Percentiles rank a stretch among this genome's conserved stretches.
Conservation (phyloP, 1,284 basidiomycete species). For the Meripilus lineatus region DNA sequence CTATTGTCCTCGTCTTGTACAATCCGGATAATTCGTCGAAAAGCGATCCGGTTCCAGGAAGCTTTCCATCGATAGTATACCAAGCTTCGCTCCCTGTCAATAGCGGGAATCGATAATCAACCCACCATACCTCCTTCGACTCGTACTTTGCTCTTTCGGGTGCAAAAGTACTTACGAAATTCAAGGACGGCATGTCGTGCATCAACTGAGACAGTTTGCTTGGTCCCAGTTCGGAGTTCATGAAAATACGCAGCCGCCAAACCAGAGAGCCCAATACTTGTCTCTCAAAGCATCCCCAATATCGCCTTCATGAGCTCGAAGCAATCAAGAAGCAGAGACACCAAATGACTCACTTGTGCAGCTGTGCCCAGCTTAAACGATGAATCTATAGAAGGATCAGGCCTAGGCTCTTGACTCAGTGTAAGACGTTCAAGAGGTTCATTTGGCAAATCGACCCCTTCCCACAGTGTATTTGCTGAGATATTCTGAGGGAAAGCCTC, state of each 20-base stretch:
- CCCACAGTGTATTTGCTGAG: constrained; percentile 30
- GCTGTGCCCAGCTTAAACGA: constrained; percentile 45
- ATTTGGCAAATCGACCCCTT: constrained; percentile 31
- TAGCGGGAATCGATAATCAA: too few species aligned
- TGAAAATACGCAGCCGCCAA: constrained; percentile 51
- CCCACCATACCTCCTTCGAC: too few species aligned
- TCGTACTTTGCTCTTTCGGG: too few species aligned
- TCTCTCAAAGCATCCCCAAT: constrained; percentile 28
- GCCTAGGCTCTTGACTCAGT: constrained; percentile 32
- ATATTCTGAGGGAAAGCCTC: neutral
- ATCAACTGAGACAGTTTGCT: constrained; percentile 48
- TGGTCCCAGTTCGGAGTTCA: constrained; percentile 38
- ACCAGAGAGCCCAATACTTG: constrained; percentile 47
- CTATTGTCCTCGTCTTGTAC: constrained; percentile 46
- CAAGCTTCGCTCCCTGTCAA: constrained; percentile 44
- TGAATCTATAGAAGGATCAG: constrained; percentile 42
- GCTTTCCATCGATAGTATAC: constrained; percentile 40
- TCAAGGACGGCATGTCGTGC: constrained; percentile 53
- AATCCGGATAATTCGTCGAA: constrained; percentile 53
- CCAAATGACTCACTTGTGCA: constrained; percentile 43
- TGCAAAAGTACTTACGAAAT: constrained; percentile 41
- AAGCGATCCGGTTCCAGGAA: constrained; percentile 26
- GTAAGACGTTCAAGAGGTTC: constrained; percentile 31
- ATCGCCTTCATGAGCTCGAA: too few species aligned
- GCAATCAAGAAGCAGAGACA: too few species aligned